A percentile compares a stretch with the other conserved stretches of the same genome.
phyloP scores from a whole-genome alignment of 2,329 filamentous ascomycete genomes.

The Fusarium bulbicola region DNA sequence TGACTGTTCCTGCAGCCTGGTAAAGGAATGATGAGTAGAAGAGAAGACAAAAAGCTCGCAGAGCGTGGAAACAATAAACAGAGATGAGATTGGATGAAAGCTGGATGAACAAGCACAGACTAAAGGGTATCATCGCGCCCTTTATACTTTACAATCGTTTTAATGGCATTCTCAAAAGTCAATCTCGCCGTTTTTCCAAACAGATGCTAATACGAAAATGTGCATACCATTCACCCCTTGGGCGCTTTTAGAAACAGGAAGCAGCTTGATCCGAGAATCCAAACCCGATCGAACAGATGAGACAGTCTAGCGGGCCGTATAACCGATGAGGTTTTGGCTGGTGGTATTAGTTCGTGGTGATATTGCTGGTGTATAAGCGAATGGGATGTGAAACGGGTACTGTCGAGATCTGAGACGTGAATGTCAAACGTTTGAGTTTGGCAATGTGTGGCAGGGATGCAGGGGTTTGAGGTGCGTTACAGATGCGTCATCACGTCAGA shows the following conservation, averaged over 20 bases:
- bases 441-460: background rate
- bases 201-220: background rate
- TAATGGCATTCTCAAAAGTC: background rate
- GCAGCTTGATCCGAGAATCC: background rate
- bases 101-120: background rate
- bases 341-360: background rate
- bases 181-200: background rate
- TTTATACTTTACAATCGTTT: background rate
- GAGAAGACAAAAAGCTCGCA: background rate
- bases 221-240: background rate
- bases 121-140: background rate
- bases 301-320: background rate
- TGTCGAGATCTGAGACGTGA: background rate
- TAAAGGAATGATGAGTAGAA: background rate
- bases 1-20: slow-evolving; percentile 2
- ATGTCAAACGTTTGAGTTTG: background rate
- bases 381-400: background rate
- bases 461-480: background rate
- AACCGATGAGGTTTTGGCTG: background rate
- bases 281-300: background rate
- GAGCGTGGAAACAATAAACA: background rate
- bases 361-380: background rate
- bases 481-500: background rate
- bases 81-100: background rate
- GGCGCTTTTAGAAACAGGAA: slow-evolving; percentile 4